phyloP scores from a whole-genome alignment of 2,329 filamentous ascomycete species.

The Monosporascus sp. region DNA sequence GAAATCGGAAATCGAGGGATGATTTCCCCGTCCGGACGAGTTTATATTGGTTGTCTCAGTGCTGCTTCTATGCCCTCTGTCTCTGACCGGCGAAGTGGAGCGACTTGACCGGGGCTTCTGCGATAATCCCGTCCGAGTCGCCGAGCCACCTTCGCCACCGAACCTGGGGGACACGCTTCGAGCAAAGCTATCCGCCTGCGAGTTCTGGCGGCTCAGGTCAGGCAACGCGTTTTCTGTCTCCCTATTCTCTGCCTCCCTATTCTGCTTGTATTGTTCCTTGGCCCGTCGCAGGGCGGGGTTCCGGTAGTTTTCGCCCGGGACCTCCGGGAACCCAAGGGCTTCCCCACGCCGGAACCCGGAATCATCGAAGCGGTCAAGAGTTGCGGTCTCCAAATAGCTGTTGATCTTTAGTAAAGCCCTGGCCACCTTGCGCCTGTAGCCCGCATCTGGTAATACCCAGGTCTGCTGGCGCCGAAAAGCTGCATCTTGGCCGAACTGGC shows the following conservation, averaged over 20 bases:
- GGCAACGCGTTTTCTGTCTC: constrained; percentile 27
- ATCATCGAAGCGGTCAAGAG: constrained; percentile 43
- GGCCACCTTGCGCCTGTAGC: constrained; percentile 38
- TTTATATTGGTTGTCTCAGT: constrained; percentile 13
- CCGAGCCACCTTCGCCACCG: constrained; percentile 14
- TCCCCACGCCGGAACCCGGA: constrained; percentile 42
- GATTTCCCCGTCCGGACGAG: background rate
- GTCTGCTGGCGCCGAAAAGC: background rate
- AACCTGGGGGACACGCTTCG: constrained; percentile 26
- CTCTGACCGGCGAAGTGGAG: constrained; percentile 14
- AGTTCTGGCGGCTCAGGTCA: constrained; percentile 20
- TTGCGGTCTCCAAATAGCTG: constrained; percentile 42
- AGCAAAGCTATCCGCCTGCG: constrained; percentile 35
- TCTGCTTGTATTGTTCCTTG: constrained; percentile 34
- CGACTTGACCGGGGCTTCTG: constrained; percentile 12
- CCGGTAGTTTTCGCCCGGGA: constrained; percentile 48
- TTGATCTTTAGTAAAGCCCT: constrained; percentile 36
- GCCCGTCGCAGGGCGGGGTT: constrained; percentile 37
- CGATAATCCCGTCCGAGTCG: constrained; percentile 11
- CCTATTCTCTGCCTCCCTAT: constrained; percentile 25
- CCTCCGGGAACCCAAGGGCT: constrained; percentile 47
- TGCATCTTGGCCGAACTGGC: background rate
- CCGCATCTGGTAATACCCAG: constrained; percentile 12
- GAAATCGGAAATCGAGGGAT: constrained; percentile 3
- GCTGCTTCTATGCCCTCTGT: constrained; percentile 9